Percentiles rank a stretch among this genome's conserved stretches.
Conservation (phyloP, 2,329 filamentous ascomycete genomes). For the Ustilaginoidea virens region DNA sequence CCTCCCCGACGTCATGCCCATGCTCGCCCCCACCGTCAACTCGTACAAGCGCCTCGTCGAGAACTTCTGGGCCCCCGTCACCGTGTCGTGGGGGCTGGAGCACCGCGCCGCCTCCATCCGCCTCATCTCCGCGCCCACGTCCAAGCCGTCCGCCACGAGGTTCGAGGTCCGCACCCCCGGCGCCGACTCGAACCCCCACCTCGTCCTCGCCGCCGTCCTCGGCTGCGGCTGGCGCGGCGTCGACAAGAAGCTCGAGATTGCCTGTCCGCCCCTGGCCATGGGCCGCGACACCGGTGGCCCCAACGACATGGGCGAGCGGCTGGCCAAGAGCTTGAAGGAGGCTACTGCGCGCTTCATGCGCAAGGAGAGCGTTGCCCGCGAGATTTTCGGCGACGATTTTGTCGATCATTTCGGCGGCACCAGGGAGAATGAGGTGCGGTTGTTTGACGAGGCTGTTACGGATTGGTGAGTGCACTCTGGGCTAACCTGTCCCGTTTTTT, state of each 20-base stretch:
- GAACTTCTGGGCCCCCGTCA: constrained; percentile 98
- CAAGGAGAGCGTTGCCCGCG: constrained; percentile 72
- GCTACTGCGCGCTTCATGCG: constrained; percentile 66
- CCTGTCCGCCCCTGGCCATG: constrained; percentile 68
- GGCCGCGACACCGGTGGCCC: constrained; percentile 66
- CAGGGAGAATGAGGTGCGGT: constrained; percentile 72
- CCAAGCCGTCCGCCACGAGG: constrained; percentile 70
- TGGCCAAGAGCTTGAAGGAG: constrained; percentile 76
- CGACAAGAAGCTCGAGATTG: constrained; percentile 78
- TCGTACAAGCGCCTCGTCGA: constrained; percentile 96
- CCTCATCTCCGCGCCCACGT: constrained; percentile 75
- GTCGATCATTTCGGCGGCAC: constrained; percentile 93
- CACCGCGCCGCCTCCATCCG: constrained; percentile 86
- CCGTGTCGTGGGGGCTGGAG: constrained; percentile 92
- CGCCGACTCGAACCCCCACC: constrained; percentile 84
- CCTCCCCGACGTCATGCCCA: constrained; percentile 87
- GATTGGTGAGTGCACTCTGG: constrained; percentile 57
- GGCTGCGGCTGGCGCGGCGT: constrained; percentile 83
- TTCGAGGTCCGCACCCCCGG: constrained; percentile 89
- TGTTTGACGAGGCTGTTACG: constrained; percentile 94
- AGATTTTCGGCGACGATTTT: constrained; percentile 88
- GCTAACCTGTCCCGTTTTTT: background rate
- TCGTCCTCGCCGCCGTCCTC: constrained; percentile 74
- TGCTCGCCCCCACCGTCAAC: constrained; percentile 89
- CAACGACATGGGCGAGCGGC: constrained; percentile 54